Evolutionary conservation across 1,284 basidiomycete species (phyloP).

Genomic region (Boletus sp.): DNA sequence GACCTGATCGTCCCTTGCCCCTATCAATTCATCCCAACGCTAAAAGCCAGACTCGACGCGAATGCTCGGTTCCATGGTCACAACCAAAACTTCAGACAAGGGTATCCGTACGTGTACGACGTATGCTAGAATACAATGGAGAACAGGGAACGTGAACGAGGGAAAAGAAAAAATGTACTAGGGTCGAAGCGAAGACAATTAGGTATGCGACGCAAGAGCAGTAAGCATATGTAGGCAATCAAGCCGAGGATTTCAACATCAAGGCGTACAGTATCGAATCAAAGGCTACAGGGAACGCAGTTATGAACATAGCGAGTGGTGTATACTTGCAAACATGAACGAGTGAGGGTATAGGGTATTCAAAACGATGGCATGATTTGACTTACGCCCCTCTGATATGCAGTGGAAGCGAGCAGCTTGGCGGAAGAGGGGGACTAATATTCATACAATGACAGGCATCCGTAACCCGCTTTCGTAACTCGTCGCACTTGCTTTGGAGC

Average conservation of each 20-base stretch:
- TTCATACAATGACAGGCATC: constrained; percentile 44
- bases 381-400: constrained; percentile 28
- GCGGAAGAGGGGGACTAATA: constrained; percentile 38
- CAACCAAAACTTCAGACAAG: constrained; percentile 9
- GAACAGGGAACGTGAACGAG: neutral
- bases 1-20: constrained; percentile 29
- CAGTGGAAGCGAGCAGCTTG: constrained; percentile 37
- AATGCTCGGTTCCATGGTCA: neutral
- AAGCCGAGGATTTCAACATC: neutral
- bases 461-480: constrained; percentile 43
- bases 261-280: constrained; percentile 29
- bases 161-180: neutral
- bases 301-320: constrained; percentile 25
- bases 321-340: constrained; percentile 28
- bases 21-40: constrained; percentile 20
- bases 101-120: constrained; percentile 20
- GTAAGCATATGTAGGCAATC: constrained; percentile 8
- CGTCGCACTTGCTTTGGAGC: constrained; percentile 43
- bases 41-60: neutral
- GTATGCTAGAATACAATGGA: constrained; percentile 18
- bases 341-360: constrained; percentile 29
- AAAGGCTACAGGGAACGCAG: constrained; percentile 26
- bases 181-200: neutral
- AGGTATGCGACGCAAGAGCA: constrained; percentile 4
- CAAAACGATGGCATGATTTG: neutral